Base-by-base conservation (phyloP, 2,329 filamentous ascomycete genomes). In the Bipolaris sorokiniana region DNA sequence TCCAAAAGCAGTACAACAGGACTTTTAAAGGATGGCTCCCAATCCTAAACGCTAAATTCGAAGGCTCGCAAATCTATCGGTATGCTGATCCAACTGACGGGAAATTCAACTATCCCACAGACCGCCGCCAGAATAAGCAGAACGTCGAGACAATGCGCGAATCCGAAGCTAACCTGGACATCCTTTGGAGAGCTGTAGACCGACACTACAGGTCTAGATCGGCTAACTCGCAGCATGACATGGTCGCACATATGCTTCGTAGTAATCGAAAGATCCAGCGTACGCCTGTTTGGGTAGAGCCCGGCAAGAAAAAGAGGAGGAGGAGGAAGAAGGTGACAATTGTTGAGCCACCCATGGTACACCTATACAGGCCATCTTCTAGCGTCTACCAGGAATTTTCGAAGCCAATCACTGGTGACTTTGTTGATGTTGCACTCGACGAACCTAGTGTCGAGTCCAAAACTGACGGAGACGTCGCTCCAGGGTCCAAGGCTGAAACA, bases 201-300 rank as follows among this genome's bases (percentile, higher is more conserved):
- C 15, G 44, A 2, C 26, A 62, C 28, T 57, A 48, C 23, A 15
- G 10, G 56, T 52, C 40, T 22, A 16, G 10, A 37, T 40, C 13
- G 41, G 23, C 18, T n/a, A 63, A 47, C 34, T 59, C 55, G 22
- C 50, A 52, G n/a, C 54, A 60, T 18, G 61, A 55, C 23, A 9
- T 56, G 26, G 22, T 66, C 13, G 40, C 34, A 20, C 42, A 57
- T 71, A 71, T n/a, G 65, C 74, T 37, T 16, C 73, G 1, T 22
- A 64, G 53, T 42, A 59, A 59, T 50, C 77, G 79, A 3, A 63
- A 59, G 1, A 63, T 86, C 6, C 78, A 79, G 28, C 76, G 84
- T n/a, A 86, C 82, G 0, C 72, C 78, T 0, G 74, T 78, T 11
- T 86, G 83, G 81, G 62, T 77, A 26, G 79, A 82, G 50, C 75